A percentile compares a stretch with the other conserved stretches of the same genome.
These are phyloP conservation scores for Alternaria dauci DNA, from an alignment of 2,329 filamentous ascomycete genomes.

Conservation along the genomic window DNA sequence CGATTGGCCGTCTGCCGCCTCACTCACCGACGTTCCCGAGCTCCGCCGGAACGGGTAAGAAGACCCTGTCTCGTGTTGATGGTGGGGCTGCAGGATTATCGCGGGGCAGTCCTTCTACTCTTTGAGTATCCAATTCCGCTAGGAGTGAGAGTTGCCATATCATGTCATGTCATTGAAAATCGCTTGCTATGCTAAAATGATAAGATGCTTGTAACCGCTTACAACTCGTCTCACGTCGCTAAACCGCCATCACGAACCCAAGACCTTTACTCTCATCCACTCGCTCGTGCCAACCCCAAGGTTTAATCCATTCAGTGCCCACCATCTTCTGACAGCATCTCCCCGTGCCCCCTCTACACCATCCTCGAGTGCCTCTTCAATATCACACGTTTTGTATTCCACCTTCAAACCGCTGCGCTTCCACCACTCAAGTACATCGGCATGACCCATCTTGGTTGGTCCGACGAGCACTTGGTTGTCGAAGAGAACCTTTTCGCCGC, in stretches of 20 bases:
- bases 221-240: neutral
- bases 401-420: slow-evolving; percentile 77
- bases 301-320: slow-evolving; percentile 84
- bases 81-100: slow-evolving; percentile 9
- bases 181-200: slow-evolving; percentile 4
- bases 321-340: slow-evolving; percentile 81
- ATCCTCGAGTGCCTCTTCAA: slow-evolving; percentile 93
- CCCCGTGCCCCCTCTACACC: slow-evolving; percentile 74
- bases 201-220: neutral
- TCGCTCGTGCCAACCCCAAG: slow-evolving; percentile 83
- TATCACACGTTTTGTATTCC: slow-evolving; percentile 94
- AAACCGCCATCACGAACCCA: slow-evolving; percentile 51
- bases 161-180: neutral
- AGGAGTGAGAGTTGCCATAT: neutral
- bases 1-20: slow-evolving; percentile 24
- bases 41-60: slow-evolving; percentile 25
- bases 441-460: slow-evolving; percentile 86
- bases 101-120: slow-evolving; percentile 10
- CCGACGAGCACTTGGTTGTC: slow-evolving; percentile 85
- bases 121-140: slow-evolving; percentile 18
- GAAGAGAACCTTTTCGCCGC: slow-evolving; percentile 80
- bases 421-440: slow-evolving; percentile 93
- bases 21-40: slow-evolving; percentile 16
- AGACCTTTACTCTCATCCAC: slow-evolving; percentile 83
- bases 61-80: slow-evolving; percentile 17